Evolutionary conservation across 2,329 filamentous ascomycete genomes (phyloP), one percentile per base, ranked within the genome.

Genomic region (Drechslerella coelobrocha): DNA sequence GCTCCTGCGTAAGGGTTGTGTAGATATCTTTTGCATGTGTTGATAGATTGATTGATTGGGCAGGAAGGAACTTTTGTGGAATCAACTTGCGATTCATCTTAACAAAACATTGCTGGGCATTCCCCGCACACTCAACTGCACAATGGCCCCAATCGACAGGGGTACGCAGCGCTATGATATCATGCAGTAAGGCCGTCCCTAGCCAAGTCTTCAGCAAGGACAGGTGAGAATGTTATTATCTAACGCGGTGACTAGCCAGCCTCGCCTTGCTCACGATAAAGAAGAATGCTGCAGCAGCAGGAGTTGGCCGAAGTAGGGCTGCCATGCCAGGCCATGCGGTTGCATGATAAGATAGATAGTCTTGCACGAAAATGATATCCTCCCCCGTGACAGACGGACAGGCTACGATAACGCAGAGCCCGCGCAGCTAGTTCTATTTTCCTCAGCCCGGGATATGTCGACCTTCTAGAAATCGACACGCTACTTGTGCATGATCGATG

Each of bases 401-500:
- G 5, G 34, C 34, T 39, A 39, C 12, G 34, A 5, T 39, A 39
- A 14, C 12, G 29, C 12, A 39, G 34, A n/a, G 12, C 34, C 12
- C 12, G 34, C 34, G 34, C 12, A 14, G 34, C 17, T 10, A 10
- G 12, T 39, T 14, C n/a, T n/a, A n/a, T n/a, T n/a, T 12, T 6
- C 29, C 12, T 34, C 4, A 14, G 34, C 34, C 12, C 21, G 26
- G 31, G 26, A 43, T 24, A 26, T 39, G 19, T 27, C 39, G 54
- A 68, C 62, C 62, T 68, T 68, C 62, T 68, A 54, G 62, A 68
- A 66, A 68, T 43, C 17, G 43, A 50, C 19, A 39, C 29, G 37
- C 48, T 14, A 17, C 50, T 31, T 12, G 45, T 47, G 56, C 31
- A 61, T 51, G 50, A 61, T 50, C 61, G 39, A 61, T 55, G 12